Evolutionary conservation across 192 early-diverging fungal species (phyloP).

Genomic region (Coemansia sp.): DNA sequence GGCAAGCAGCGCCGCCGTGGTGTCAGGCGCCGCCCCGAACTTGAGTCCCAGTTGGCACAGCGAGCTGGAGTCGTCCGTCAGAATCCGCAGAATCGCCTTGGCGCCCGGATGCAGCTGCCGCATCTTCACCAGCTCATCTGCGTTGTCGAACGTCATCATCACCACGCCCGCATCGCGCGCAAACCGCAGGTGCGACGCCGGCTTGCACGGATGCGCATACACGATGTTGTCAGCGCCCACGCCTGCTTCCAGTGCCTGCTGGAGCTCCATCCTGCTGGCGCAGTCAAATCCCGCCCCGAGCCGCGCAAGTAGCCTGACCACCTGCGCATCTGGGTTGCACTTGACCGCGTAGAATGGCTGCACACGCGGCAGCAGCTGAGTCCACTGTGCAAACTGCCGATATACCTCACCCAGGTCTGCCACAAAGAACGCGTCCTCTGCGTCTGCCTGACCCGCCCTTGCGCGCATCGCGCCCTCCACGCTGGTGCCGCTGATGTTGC

Average conservation of each 20-base stretch:
- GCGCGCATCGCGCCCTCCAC: slow-evolving; percentile 34
- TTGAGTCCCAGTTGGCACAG: slow-evolving; percentile 92
- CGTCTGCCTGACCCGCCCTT: slow-evolving; percentile 54
- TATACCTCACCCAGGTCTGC: slow-evolving; percentile 90
- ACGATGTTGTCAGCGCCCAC: slow-evolving; percentile 72
- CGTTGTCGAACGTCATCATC: slow-evolving; percentile 99
- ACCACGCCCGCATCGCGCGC: slow-evolving; percentile 72
- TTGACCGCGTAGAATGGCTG: slow-evolving; percentile 98
- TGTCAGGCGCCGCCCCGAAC: slow-evolving; percentile 86
- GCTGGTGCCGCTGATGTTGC: no score
- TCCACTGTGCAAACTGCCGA: slow-evolving; percentile 87
- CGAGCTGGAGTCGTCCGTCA: slow-evolving; percentile 92
- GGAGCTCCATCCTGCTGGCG: slow-evolving; percentile 93
- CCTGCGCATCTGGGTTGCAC: slow-evolving; percentile 89
- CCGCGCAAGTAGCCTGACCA: slow-evolving; percentile 77
- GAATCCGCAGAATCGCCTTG: slow-evolving; percentile 87
- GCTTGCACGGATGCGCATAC: slow-evolving; percentile 99
- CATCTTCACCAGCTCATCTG: slow-evolving; percentile 95
- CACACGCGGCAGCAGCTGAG: slow-evolving; percentile 80
- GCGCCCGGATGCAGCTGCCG: slow-evolving; percentile 78
- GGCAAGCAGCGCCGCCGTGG: slow-evolving; percentile 66
- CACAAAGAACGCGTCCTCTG: slow-evolving; percentile 93
- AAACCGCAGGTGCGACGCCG: slow-evolving; percentile 89
- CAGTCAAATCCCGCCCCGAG: slow-evolving; percentile 96
- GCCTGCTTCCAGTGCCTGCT: slow-evolving; percentile 72